Evolutionary conservation across 139 green algal species (phyloP), one percentile per base, ranked within the genome.

Genomic region (Parachlorella kessleri): DNA sequence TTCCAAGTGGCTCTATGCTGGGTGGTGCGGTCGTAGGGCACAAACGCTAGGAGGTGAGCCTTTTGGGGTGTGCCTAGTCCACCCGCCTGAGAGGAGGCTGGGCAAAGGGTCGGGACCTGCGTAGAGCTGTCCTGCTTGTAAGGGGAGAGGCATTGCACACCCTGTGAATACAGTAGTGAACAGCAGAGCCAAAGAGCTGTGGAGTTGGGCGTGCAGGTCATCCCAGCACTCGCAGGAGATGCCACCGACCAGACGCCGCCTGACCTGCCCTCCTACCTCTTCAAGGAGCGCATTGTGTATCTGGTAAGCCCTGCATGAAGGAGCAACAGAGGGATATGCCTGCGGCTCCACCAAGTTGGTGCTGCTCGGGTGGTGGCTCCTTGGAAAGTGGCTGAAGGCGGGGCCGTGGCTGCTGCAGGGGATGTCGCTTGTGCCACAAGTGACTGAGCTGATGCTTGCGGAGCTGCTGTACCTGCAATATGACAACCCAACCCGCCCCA

Each of bases 261-360:
- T 55, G 97, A 99, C 81, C 89, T 99, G 54, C 94, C 97, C 0
- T 99, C 97, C 1, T 98, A 95, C 55, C 90, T 99, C 18, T 99
- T 99, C 90, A 97, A 96, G 77, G 96, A 99, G 81, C 87, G 97
- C 35, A 99, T 99, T 80, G 92, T 99, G 30, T 99, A 99, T 83
- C 81, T 99, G 86, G 94, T 98, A 74, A 68, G 93, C 37, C n/a
- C 23, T 75, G n/a, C 6, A n/a, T n/a, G n/a, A n/a, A n/a, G n/a
- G n/a, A n/a, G n/a, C n/a, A n/a, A n/a, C n/a, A n/a, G n/a, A n/a
- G n/a, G n/a, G n/a, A n/a, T n/a, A n/a, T n/a, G n/a, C n/a, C n/a
- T n/a, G n/a, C n/a, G n/a, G n/a, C n/a, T n/a, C n/a, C n/a, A n/a
- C n/a, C n/a, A n/a, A n/a, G n/a, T n/a, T n/a, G n/a, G 14, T 59